Base-by-base conservation (phyloP, 306 rosid species). In the Boehmeria nivea region DNA sequence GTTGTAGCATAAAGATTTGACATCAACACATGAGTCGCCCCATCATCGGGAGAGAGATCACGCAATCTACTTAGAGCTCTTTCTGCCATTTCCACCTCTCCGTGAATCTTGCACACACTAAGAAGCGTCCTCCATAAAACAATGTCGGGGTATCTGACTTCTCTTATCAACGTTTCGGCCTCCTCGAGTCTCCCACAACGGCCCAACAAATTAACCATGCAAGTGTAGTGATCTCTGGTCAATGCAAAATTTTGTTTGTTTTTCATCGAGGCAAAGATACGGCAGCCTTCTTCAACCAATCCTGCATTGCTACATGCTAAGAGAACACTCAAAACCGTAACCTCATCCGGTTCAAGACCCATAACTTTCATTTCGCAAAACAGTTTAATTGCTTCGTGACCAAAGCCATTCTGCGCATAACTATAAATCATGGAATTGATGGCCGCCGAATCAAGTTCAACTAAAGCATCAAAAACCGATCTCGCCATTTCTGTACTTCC, bases 291-390 rank as follows among this genome's bases (percentile, higher is more conserved):
- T 34, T 77, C 84, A 47, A 85, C 89, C 66, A 85, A 61, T 33
- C 84, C 89, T 0, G 80, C 77, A 64, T 78, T 81, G 65, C 76
- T 78, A 79, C 94, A 85, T 20, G 86, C 88, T 81, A 81, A 69
- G 51, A 81, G 86, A 69, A 76, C 63, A 66, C 83, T 85, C 68
- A 76, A 66, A 56, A 74, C 52, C 58, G 94, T 79, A 23, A 81
- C 79, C 6, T 72, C 78, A 68, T 81, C 78, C 12, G 82, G 94
- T 44, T 57, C 66, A 52, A 69, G 57, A 42, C 68, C 66, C 63
- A 75, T 50, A 12, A 25, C 68, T 59, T 68, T 60, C 66, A 81
- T 67, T 60, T 65, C 56, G 38, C 73, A 46, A 2, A 59, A 76
- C 27, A 82, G 78, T 46, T 69, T 23, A 59, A 82, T 81, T 27